Evolutionary conservation across 179 eudicot species (phyloP).

Genomic region (Beta macrorhiza): DNA sequence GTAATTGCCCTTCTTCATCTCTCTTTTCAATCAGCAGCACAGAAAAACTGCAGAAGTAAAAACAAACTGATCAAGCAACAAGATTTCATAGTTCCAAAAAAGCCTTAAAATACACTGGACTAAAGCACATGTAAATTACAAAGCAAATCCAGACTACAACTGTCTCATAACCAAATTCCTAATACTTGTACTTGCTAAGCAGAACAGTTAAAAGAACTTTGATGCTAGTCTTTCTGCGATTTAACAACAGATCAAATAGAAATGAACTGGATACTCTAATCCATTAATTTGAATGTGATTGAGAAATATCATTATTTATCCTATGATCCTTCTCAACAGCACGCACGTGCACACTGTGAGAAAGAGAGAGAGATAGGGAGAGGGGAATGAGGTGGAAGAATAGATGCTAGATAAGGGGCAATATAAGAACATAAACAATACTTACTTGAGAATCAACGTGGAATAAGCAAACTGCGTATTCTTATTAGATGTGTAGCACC

Average conservation of each 20-base stretch:
- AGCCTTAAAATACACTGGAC: neutral
- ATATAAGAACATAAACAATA: neutral
- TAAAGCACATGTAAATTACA: neutral
- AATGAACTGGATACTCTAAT: neutral
- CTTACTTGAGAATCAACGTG: conserved; percentile 93
- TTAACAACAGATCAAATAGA: neutral
- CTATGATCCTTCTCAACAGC: neutral
- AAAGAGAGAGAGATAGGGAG: neutral
- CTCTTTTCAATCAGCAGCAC: conserved; percentile 80
- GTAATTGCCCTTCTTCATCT: conserved; percentile 94
- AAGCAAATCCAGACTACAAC: neutral
- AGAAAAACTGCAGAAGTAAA: conserved; percentile 56
- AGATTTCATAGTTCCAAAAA: neutral
- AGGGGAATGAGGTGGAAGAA: neutral
- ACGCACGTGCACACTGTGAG: neutral
- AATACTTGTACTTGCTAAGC: neutral
- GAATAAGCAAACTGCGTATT: conserved; percentile 81
- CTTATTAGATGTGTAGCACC: conserved; percentile 68
- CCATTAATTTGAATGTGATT: neutral
- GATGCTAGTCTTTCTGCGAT: neutral
- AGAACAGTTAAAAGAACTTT: no score
- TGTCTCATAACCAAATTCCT: neutral
- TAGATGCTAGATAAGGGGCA: neutral
- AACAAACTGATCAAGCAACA: conserved; percentile 13
- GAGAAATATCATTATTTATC: neutral